Percentiles rank a stretch among this genome's conserved stretches.
Conservation (phyloP, 2,329 filamentous ascomycete genomes). For the Aspergillus clavatus region DNA sequence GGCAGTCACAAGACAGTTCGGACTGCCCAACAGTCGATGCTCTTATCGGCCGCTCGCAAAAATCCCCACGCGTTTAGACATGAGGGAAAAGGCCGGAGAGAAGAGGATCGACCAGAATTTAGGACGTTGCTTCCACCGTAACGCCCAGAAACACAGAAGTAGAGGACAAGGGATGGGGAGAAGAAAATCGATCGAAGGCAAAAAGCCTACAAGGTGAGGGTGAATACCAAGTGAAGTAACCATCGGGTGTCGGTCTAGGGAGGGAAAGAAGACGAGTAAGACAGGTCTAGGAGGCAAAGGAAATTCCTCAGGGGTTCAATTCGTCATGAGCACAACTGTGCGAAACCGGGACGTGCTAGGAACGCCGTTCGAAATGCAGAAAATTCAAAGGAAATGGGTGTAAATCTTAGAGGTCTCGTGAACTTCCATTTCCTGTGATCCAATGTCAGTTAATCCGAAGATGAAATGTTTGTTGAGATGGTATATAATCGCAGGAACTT, state of each 20-base stretch:
- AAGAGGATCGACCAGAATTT: conserved; percentile 9
- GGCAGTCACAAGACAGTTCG: conserved; percentile 3
- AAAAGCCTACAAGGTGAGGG: too few species aligned
- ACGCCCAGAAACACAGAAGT: conserved; percentile 17
- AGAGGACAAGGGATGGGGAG: background rate
- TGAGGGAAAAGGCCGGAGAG: conserved; percentile 10
- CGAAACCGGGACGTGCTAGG: conserved; percentile 12
- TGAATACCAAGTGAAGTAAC: conserved; percentile 11
- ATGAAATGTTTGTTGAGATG: background rate
- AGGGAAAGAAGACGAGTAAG: conserved; percentile 6
- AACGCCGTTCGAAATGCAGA: conserved; percentile 30
- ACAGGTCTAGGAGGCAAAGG: conserved; percentile 19
- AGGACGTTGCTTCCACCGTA: conserved; percentile 14
- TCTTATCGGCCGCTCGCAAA: conserved; percentile 2
- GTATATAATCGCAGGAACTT: conserved; percentile 31
- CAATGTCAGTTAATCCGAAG: conserved; percentile 19
- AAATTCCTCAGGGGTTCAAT: conserved; percentile 20
- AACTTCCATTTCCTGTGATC: conserved; percentile 90
- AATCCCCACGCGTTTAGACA: conserved; percentile 12
- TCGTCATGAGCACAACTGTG: conserved; percentile 15
- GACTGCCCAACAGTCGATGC: conserved; percentile 10
- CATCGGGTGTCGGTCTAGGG: conserved; percentile 18
- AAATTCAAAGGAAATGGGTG: conserved; percentile 93
- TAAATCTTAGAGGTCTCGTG: conserved; percentile 98
- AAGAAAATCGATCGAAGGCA: background rate